These are phyloP conservation scores for Astragalus membranaceus DNA, from an alignment of 306 rosid species.

Conservation along the genomic window DNA sequence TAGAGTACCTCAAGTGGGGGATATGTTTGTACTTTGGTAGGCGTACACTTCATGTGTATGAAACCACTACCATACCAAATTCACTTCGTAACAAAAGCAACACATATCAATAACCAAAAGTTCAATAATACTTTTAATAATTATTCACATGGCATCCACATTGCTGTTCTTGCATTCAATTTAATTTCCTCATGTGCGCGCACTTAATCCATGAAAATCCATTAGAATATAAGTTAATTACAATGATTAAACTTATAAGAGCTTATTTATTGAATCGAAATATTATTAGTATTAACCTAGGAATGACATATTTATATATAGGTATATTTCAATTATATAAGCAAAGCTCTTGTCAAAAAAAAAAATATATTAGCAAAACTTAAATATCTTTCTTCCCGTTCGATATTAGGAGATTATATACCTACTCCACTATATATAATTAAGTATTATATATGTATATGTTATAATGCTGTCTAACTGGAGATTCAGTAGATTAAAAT, in stretches of 20 bases:
- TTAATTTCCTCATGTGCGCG: background rate
- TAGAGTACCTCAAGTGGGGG: conserved; percentile 3
- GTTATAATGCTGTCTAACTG: conserved; percentile 12
- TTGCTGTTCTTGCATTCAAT: background rate
- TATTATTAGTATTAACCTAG: background rate
- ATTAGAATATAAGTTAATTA: background rate
- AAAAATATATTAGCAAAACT: background rate
- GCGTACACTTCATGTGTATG: conserved; percentile 15
- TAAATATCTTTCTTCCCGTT: background rate
- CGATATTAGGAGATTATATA: conserved; percentile 10
- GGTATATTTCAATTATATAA: background rate
- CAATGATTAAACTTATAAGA: conserved; percentile 9
- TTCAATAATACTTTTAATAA: background rate
- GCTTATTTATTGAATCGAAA: background rate
- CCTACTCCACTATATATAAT: conserved; percentile 39
- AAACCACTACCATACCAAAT: conserved; percentile 17
- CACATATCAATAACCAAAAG: conserved; percentile 17
- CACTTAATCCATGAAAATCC: background rate
- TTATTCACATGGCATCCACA: conserved; percentile 34
- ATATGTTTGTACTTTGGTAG: conserved; percentile 14
- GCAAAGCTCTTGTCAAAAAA: background rate
- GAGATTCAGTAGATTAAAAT: conserved; percentile 12
- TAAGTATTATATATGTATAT: background rate
- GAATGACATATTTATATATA: background rate
- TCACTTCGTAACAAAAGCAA: background rate